Base-by-base conservation (phyloP, 441 rosid species). In the Adansonia rubrostipa region DNA sequence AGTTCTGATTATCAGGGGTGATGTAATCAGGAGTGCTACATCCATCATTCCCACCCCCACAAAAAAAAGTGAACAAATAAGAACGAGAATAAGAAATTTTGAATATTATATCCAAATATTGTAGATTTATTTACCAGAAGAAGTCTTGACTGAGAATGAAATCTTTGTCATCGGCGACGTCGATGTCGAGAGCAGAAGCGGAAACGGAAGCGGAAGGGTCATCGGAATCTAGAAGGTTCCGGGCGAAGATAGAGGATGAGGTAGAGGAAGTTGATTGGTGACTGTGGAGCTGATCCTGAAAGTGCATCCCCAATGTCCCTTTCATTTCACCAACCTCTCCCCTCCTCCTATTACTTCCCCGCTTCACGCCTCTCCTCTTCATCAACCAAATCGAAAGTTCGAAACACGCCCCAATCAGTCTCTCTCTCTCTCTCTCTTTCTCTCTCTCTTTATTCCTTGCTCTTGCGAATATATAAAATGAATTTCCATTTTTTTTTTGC, bases 1-100 rank as follows among this genome's bases (percentile, higher is more conserved):
- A 54, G 71, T 86, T 86, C 80, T 90, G 99, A 86, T 95, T 90
- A 75, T 90, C 96, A 5, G 99, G 98, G 0, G 98, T 93, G 73
- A 93, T 89, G 75, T 95, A 95, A 79, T 93, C 99, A 6, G 98
- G 99, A 77, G 99, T 93, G 81, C 98, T 95, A 90, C 81, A 84
- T 79, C 42, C 71, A 75, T 72, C 20, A 64, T 22, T 36, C 42
- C 42, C 42, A 6, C 42, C 42, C 42, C 5, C 42, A 75, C 42
- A 44, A 28, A 36, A 36, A 36, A 36, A 36, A 36, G 22, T 13
- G 20, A 69, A 42, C 22, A 47, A 62, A 63, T 61, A 71, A 28
- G 54, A 17, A 20, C 0, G 28, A 51, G 56, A 19, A 48, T 40
- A 11, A 24, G n/a, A 45, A 17, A 67, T 3, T n/a, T n/a, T 64